phyloP scores from a whole-genome alignment of 2,329 filamentous ascomycete species.

The Talaromyces sp. region DNA sequence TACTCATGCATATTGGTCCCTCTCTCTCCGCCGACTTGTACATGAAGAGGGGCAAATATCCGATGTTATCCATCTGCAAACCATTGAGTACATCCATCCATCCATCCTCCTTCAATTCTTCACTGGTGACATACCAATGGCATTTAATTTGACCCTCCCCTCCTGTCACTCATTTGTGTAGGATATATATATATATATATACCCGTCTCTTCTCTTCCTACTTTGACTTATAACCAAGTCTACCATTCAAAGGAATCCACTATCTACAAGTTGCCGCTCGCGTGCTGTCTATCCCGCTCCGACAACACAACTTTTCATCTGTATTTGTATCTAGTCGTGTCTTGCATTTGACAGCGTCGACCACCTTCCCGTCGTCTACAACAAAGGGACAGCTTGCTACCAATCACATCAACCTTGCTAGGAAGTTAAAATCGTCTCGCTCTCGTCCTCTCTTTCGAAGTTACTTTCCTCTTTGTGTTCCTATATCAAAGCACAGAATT shows the following conservation, averaged over 20 bases:
- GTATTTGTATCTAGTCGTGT: slow-evolving; percentile 7
- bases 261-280: neutral
- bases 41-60: slow-evolving; percentile 16
- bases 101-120: neutral
- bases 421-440: neutral
- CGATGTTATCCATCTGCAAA: slow-evolving; percentile 12
- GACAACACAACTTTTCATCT: slow-evolving; percentile 1
- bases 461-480: neutral
- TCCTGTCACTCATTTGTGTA: slow-evolving; percentile 8
- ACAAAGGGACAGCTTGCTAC: neutral
- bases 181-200: neutral
- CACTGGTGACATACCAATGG: slow-evolving; percentile 11
- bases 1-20: slow-evolving; percentile 9
- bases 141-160: slow-evolving; percentile 17
- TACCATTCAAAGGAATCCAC: neutral
- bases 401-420: neutral
- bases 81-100: neutral
- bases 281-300: neutral
- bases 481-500: neutral
- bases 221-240: neutral
- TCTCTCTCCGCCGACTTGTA: slow-evolving; percentile 13
- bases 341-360: slow-evolving; percentile 9
- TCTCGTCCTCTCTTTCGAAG: neutral
- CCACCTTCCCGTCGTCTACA: neutral
- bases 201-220: neutral